Conservation (phyloP, 2,329 filamentous ascomycete species). For the Cordyceps cicadae region DNA sequence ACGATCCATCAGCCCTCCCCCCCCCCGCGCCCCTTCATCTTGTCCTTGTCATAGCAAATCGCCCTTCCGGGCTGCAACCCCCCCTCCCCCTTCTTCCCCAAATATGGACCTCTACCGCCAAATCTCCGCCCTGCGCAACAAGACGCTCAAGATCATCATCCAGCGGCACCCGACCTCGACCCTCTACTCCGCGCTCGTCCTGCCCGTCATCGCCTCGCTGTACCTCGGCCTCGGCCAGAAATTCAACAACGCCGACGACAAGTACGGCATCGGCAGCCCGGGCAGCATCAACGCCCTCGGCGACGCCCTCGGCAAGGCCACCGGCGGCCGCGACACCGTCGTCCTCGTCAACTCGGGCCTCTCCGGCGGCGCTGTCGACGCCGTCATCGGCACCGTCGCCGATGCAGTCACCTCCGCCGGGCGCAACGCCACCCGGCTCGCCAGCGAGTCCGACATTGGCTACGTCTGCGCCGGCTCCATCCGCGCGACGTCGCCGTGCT, state of each 20-base stretch:
- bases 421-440: slow-evolving; percentile 18
- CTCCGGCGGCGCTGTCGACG: slow-evolving; percentile 58
- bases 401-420: slow-evolving; percentile 18
- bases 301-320: slow-evolving; percentile 50
- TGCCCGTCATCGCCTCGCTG: slow-evolving; percentile 46
- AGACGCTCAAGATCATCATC: slow-evolving; percentile 50
- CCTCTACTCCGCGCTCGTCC: slow-evolving; percentile 44
- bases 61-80: not conserved
- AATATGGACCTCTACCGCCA: slow-evolving; percentile 44
- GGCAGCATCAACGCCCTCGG: slow-evolving; percentile 53
- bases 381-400: slow-evolving; percentile 48
- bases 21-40: not conserved
- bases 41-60: not conserved
- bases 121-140: slow-evolving; percentile 46
- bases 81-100: too few relatives aligned
- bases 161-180: slow-evolving; percentile 43
- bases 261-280: slow-evolving; percentile 60
- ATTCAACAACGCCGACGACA: slow-evolving; percentile 65
- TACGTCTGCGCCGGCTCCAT: slow-evolving; percentile 49
- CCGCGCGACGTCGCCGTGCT: slow-evolving; percentile 61
- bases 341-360: slow-evolving; percentile 70
- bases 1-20: too few relatives aligned
- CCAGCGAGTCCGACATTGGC: slow-evolving; percentile 22
- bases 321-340: slow-evolving; percentile 51
- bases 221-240: slow-evolving; percentile 63